A percentile compares a stretch with the other conserved stretches of the same genome.
Evolutionary conservation across 345 rosid species (phyloP).

Genomic region (Acer campestre): DNA sequence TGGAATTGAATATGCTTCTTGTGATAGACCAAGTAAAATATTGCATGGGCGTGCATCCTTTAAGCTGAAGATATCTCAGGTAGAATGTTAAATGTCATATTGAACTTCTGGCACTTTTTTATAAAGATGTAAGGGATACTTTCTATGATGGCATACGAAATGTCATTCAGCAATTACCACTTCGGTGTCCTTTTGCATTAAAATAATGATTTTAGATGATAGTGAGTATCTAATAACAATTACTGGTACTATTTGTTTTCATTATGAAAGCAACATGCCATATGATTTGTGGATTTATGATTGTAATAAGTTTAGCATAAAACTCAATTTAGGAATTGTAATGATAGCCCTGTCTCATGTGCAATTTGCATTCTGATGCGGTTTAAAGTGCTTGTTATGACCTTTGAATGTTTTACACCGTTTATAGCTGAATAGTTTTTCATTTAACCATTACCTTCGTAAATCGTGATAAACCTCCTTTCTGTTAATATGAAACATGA

Average conservation of each 20-base stretch:
- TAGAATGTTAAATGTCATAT: conserved; percentile 19
- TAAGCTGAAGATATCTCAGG: conserved; percentile 87
- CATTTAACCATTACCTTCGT: neutral
- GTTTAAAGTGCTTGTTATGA: neutral
- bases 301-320: conserved; percentile 1
- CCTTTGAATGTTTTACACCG: neutral
- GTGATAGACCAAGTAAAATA: conserved; percentile 59
- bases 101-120: conserved; percentile 11
- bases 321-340: neutral
- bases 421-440: neutral
- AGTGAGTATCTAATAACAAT: neutral
- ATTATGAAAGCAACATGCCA: neutral
- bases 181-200: neutral
- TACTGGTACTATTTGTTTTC: neutral
- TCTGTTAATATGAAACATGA: neutral
- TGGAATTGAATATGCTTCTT: conserved; percentile 73
- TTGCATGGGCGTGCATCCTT: conserved; percentile 75
- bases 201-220: neutral
- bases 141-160: neutral
- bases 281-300: neutral
- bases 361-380: neutral
- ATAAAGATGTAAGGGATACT: neutral
- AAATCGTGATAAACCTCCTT: neutral
- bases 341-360: neutral
- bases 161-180: neutral